Percentiles rank a stretch among this genome's conserved stretches.
phyloP scores from a whole-genome alignment of 2,329 filamentous ascomycete species.

The Xylariaceae sp. region DNA sequence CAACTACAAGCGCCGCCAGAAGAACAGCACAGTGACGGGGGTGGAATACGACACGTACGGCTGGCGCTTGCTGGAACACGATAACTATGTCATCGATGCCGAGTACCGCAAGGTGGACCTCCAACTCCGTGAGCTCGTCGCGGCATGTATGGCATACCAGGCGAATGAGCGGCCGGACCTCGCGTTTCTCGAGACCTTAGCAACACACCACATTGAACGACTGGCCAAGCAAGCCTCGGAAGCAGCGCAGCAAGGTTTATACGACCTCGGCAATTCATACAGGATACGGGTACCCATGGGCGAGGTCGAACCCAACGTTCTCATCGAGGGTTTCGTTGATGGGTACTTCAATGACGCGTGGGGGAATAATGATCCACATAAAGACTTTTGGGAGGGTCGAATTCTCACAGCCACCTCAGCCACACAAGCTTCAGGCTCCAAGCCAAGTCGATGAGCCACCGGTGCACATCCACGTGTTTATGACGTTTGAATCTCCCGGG shows the following conservation, averaged over 20 bases:
- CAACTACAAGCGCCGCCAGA: background rate
- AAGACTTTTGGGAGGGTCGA: background rate
- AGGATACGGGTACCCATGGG: background rate
- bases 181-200: background rate
- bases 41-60: background rate
- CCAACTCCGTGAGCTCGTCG: constrained; percentile 5
- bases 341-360: constrained; percentile 5
- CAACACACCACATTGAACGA: accelerated
- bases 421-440: too few relatives aligned
- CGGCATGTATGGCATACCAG: background rate
- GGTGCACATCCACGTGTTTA: too few relatives aligned
- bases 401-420: background rate
- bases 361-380: background rate
- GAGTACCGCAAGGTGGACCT: background rate
- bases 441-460: too few relatives aligned
- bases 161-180: background rate
- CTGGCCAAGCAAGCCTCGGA: background rate
- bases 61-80: constrained; percentile 1
- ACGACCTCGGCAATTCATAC: background rate
- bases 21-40: background rate
- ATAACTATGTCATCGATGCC: accelerated
- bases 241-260: background rate
- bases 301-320: background rate
- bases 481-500: too few relatives aligned
- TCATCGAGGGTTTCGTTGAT: constrained; percentile 1